These are phyloP conservation scores for Oldenlandia corymbosa DNA, from an alignment of 257 asterid species.

Conservation along the genomic window DNA sequence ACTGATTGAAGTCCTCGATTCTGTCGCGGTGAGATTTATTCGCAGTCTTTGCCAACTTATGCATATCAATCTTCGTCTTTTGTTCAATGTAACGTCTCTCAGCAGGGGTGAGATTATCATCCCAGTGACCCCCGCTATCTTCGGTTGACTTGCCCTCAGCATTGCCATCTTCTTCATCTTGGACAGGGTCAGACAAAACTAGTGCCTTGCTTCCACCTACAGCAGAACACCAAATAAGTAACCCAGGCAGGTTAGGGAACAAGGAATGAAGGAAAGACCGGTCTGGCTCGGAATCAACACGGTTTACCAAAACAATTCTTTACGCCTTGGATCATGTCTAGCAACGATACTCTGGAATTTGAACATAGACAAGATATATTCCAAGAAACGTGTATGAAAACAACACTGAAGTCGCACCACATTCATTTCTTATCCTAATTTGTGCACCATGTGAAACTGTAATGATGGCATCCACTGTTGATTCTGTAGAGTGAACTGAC, in stretches of 20 bases:
- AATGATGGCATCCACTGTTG: no score
- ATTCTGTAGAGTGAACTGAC: no score
- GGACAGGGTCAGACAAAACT: slow-evolving; percentile 26
- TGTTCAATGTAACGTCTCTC: slow-evolving; percentile 95
- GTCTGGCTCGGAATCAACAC: no score
- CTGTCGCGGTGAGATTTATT: slow-evolving; percentile 90
- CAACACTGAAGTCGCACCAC: no score
- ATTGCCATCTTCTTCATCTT: slow-evolving; percentile 38
- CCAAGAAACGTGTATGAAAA: no score
- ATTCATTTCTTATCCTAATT: no score
- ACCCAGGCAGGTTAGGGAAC: background rate
- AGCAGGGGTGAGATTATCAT: slow-evolving; percentile 72
- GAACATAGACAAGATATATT: no score
- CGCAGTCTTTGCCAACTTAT: slow-evolving; percentile 80
- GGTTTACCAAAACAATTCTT: no score
- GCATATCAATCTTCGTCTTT: slow-evolving; percentile 55
- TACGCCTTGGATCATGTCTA: no score
- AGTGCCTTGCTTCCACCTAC: slow-evolving; percentile 43
- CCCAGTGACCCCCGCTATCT: slow-evolving; percentile 44
- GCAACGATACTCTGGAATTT: no score
- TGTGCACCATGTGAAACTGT: no score
- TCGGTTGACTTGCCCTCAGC: slow-evolving; percentile 30
- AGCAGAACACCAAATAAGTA: slow-evolving; percentile 3
- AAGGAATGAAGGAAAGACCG: no score
- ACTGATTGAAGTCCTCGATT: slow-evolving; percentile 93